Evolutionary conservation across 306 rosid genomes (phyloP).

Genomic region (Pueraria montana): DNA sequence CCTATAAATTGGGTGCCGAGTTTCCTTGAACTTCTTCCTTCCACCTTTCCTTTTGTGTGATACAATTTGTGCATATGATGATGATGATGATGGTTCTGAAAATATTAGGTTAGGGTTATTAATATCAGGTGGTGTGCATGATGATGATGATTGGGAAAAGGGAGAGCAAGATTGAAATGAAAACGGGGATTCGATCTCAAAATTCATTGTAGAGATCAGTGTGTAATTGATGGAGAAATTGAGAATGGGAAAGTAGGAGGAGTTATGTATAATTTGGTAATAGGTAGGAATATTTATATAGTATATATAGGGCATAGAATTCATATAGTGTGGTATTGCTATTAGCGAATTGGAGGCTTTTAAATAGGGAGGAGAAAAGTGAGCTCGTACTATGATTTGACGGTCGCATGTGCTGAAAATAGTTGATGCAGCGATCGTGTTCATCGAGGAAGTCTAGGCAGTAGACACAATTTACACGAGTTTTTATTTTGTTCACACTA

Average conservation of each 20-base stretch:
- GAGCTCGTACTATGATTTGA: background rate
- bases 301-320: too few relatives aligned
- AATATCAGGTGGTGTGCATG: background rate
- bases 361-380: background rate
- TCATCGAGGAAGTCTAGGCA: background rate
- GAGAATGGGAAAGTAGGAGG: background rate
- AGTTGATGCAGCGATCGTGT: background rate
- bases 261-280: background rate
- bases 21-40: conserved; percentile 13
- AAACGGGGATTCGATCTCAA: background rate
- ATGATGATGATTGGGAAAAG: background rate
- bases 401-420: background rate
- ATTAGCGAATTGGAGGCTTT: background rate
- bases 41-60: conserved; percentile 37
- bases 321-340: background rate
- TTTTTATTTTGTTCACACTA: background rate
- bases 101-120: background rate
- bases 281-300: too few relatives aligned
- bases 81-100: background rate
- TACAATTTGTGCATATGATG: background rate
- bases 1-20: background rate
- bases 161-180: background rate
- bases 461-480: background rate
- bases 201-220: background rate
- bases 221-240: background rate